Percentiles rank a stretch among this genome's conserved stretches.
Conservation (phyloP, 176 grass and related monocot species). For the Oryza coarctata region DNA sequence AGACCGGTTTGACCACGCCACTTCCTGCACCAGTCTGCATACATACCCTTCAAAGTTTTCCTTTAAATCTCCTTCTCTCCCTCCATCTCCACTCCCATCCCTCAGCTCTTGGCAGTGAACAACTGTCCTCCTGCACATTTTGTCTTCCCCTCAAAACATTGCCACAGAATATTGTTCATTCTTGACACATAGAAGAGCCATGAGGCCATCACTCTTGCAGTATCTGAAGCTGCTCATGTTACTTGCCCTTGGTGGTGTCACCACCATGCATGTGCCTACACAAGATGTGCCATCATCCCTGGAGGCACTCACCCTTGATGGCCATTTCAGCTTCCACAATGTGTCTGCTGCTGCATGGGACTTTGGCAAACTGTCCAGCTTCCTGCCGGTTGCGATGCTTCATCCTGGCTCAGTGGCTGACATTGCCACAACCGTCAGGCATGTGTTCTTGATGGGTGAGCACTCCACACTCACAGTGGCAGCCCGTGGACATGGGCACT, state of each 20-base stretch:
- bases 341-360: conserved; percentile 58
- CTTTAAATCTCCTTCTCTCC: conserved; percentile 79
- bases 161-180: conserved; percentile 10
- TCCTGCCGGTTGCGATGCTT: conserved; percentile 53
- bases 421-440: conserved; percentile 52
- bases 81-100: conserved; percentile 36
- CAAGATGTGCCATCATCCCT: conserved; percentile 38
- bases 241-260: conserved; percentile 45
- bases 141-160: conserved; percentile 34
- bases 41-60: conserved; percentile 2
- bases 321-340: conserved; percentile 55
- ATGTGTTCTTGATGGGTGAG: conserved; percentile 50
- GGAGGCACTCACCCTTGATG: conserved; percentile 44
- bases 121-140: conserved; percentile 4
- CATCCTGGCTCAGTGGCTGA: conserved; percentile 59
- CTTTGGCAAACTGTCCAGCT: conserved; percentile 61
- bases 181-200: conserved; percentile 13
- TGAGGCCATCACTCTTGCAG: conserved; percentile 39
- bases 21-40: conserved; percentile 31
- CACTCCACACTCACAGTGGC: conserved; percentile 61
- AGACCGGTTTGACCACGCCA: conserved; percentile 25
- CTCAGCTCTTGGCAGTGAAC: conserved; percentile 30
- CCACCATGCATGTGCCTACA: conserved; percentile 40
- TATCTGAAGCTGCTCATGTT: conserved; percentile 57
- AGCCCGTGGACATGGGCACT: conserved; percentile 80